Conservation (phyloP, 345 rosid species). For the Moringa oleifera region DNA sequence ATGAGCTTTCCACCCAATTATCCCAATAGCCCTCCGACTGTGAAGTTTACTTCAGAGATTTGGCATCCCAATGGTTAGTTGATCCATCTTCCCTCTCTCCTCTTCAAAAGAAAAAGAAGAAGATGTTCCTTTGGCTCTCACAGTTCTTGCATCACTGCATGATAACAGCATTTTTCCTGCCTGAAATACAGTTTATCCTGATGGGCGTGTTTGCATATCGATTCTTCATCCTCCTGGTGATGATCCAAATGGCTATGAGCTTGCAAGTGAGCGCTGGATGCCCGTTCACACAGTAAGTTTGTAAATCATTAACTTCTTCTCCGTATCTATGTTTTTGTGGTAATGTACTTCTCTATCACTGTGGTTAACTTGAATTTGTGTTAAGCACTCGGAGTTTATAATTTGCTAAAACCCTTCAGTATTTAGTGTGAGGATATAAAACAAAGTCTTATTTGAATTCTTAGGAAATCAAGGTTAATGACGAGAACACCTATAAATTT, state of each 20-base stretch:
- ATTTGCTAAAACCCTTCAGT: no score
- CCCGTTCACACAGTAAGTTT: constrained; percentile 89
- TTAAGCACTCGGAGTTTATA: not conserved
- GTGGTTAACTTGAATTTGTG: not conserved
- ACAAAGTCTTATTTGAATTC: no score
- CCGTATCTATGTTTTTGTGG: not conserved
- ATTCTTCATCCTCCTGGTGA: constrained; percentile 99
- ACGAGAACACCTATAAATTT: no score
- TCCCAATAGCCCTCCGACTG: constrained; percentile 86
- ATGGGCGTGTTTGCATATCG: constrained; percentile 96
- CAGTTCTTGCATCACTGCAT: not conserved
- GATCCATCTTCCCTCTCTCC: not conserved
- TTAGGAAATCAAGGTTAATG: no score
- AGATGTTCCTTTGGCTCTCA: not conserved
- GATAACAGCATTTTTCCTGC: constrained; percentile 4
- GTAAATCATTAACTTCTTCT: not conserved
- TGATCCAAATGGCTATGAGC: constrained; percentile 96
- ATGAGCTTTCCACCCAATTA: constrained; percentile 93
- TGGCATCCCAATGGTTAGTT: constrained; percentile 96
- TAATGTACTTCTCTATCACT: no score
- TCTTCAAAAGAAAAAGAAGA: not conserved
- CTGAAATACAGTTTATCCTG: constrained; percentile 57
- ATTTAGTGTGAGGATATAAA: no score
- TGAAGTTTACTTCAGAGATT: constrained; percentile 83
- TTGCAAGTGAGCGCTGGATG: constrained; percentile 96